Percentiles rank a stretch among this genome's conserved stretches.
Evolutionary conservation across 352 stramenopile genomes (phyloP).

Genomic region (Phytophthora kernoviae): DNA sequence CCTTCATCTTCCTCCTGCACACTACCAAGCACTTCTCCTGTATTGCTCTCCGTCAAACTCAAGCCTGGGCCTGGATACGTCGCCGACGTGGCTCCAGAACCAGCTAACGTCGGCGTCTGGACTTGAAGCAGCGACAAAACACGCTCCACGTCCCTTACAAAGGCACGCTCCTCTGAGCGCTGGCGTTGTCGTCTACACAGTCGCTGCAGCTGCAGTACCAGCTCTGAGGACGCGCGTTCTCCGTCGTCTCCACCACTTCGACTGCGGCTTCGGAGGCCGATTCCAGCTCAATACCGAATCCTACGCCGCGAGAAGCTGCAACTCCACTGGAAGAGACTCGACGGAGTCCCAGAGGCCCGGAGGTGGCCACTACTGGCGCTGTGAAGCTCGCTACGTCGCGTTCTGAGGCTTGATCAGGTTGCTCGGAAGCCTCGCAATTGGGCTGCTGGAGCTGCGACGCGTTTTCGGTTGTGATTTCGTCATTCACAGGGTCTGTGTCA

Average conservation of each 20-base stretch:
- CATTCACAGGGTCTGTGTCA: no score
- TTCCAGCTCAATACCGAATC: conserved; percentile 1
- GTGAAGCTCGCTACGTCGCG: background rate
- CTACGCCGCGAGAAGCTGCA: background rate
- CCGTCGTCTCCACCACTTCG: conserved; percentile 33
- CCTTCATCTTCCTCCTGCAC: conserved; percentile 30
- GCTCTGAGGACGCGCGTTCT: conserved; percentile 41
- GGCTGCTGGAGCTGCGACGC: conserved; percentile 26
- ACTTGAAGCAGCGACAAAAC: conserved; percentile 46
- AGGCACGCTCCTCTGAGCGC: conserved; percentile 64
- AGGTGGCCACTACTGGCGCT: conserved; percentile 1
- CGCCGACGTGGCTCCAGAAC: conserved; percentile 21
- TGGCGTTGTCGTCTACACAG: conserved; percentile 70
- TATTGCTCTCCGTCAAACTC: conserved; percentile 3
- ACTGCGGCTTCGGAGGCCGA: conserved; percentile 22
- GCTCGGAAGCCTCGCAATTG: conserved; percentile 35
- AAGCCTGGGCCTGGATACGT: conserved; percentile 31
- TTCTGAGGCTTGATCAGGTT: background rate
- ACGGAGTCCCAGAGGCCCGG: conserved; percentile 14
- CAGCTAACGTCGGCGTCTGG: conserved; percentile 16
- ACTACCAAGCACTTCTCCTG: conserved; percentile 22
- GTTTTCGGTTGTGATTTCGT: no score
- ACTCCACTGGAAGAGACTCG: conserved; percentile 20
- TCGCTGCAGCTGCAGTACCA: conserved; percentile 64
- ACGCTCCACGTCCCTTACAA: conserved; percentile 72